Evolutionary conservation across 73 alveolate genomes (phyloP).

Genomic region (Tetrahymena thermophila): DNA sequence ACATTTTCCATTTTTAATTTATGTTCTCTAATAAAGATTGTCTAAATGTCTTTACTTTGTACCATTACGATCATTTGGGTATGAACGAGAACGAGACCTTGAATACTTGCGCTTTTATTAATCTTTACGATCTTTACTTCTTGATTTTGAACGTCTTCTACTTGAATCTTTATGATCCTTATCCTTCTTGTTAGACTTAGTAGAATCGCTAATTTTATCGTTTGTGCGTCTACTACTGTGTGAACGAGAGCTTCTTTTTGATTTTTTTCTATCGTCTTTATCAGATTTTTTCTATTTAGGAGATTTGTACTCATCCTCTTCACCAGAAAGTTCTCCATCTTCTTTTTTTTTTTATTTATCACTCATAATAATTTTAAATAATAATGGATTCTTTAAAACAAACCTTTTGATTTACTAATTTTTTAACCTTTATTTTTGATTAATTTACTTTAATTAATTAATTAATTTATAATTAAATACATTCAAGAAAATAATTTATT

Average conservation of each 20-base stretch:
- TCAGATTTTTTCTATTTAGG: neutral
- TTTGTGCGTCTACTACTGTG: neutral
- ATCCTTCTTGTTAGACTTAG: neutral
- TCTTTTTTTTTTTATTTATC: neutral
- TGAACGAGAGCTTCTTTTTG: neutral
- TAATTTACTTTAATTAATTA: neutral
- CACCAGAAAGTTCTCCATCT: neutral
- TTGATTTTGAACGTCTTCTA: neutral
- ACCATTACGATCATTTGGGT: neutral
- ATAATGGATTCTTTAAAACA: neutral
- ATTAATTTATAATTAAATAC: neutral
- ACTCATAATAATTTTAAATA: neutral
- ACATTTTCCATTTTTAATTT: neutral
- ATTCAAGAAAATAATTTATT: neutral
- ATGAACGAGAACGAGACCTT: constrained; percentile 2
- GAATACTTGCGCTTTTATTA: neutral
- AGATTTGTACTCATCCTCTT: neutral
- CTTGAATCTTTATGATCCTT: neutral
- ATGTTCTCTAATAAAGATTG: neutral
- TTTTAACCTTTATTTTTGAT: neutral
- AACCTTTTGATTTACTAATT: neutral
- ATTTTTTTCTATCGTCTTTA: neutral
- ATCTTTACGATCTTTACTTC: neutral
- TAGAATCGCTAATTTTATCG: neutral
- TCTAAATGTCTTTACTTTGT: neutral